Base-by-base conservation (phyloP, 768 basidiomycete genomes). In the Xerocomellus amylosporus region DNA sequence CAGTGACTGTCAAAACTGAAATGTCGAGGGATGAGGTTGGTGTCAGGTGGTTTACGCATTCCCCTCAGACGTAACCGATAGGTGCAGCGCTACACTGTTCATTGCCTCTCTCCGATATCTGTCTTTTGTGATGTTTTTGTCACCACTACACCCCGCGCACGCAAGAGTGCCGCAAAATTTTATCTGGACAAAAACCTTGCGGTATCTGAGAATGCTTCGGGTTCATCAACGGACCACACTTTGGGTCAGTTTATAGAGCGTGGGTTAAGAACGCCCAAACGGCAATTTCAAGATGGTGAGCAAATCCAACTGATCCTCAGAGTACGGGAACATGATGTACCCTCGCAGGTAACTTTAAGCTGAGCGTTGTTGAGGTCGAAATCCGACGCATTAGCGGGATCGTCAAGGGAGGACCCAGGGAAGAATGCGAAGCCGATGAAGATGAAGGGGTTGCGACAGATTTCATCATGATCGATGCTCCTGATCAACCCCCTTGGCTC, bases 91-190 rank as follows among this genome's bases (percentile, higher is more conserved):
- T 64, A 51, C n/a, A 64, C 54, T 1, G 36, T 63, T 15, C 62
- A 64, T 26, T 63, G 62, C 31, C 54, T 37, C 15, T 56, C 62
- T 36, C 54, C 54, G 9, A 28, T 51, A n/a, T 56, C 62, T 20
- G 38, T 53, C 17, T 48, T 63, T 30, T 63, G 62, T 30, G 62
- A 63, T 12, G 49, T 64, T 46, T 64, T 60, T 12, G 41, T 51
- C 42, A 19, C 5, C 15, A 13, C 19, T 43, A 4, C n/a, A 40
- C 37, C 38, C 14, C 10, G 8, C 20, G 3, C 26, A 37, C 58
- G 62, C 54, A 50, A 14, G 24, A 41, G 19, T 24, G 58, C 44
- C 4, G 62, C 62, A 36, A 53, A 58, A 24, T 64, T 63, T 28
- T 28, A 50, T 46, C 41, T 64, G 3, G 50, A 62, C 36, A 55